Evolutionary conservation across 768 basidiomycete species (phyloP), one percentile per base, ranked within the genome.

Genomic region (Royoungia palumana): DNA sequence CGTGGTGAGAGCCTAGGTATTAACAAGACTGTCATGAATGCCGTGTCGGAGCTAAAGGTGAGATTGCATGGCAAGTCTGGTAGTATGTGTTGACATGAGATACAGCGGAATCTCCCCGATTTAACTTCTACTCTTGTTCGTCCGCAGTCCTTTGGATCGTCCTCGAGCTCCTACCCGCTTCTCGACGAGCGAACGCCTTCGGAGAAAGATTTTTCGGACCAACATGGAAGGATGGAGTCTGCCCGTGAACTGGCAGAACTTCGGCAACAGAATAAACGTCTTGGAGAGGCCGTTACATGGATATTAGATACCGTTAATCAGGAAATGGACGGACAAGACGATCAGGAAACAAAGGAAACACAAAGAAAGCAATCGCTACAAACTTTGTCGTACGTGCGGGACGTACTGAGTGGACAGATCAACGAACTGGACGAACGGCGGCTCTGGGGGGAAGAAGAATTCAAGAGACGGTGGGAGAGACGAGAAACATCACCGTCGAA

Each of bases 41-140:
- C 89, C 0, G 84, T 92, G 3, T 79, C 83, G 6, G 89, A 89
- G 65, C 68, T 87, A 35, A 82, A 79, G 68, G 93, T 89, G 57
- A 58, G 78, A 60, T 36, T n/a, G 3, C 30, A 40, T 28, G 44
- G 27, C 19, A 11, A 6, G 32, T 34, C 9, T 2, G 24, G 25
- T 6, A 28, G 28, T 22, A 43, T 25, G 32, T 35, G 38, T 57
- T 56, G 41, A 54, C 55, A 21, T 45, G 53, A 42, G 12, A 47
- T 34, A 47, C 53, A 92, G 90, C 83, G 82, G 46, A 94, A 91
- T 64, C 79, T 95, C 12, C 91, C 93, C 2, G 93, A 95, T 55
- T 60, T 94, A n/a, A 74, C 85, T 11, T 77, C 79, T 9, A 81
- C 83, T 12, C 73, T 93, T 12, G 76, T 79, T 30, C 81, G 81